phyloP scores from a whole-genome alignment of 2,329 filamentous ascomycete species.

The Pleurostoma richardsiae region DNA sequence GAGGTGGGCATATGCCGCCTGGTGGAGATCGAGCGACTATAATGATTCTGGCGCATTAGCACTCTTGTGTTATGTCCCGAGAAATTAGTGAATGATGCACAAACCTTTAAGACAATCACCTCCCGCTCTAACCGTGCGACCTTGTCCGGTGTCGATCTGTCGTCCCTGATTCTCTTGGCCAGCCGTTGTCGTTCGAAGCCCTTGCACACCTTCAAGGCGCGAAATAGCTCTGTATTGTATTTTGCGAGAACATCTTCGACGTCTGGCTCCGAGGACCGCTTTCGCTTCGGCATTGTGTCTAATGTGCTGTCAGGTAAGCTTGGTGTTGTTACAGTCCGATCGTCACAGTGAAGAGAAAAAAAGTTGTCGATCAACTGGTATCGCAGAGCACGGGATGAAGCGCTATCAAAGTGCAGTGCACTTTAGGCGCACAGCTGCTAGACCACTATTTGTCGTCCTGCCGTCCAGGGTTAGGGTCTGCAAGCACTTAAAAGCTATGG shows the following conservation, averaged over 20 bases:
- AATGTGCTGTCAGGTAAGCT: too few species aligned
- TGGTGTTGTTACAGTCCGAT: too few species aligned
- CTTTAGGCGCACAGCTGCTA: too few species aligned
- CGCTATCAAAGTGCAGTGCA: too few species aligned
- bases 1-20: slow-evolving; percentile 51
- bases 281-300: slow-evolving; percentile 51
- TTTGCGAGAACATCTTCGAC: slow-evolving; percentile 20
- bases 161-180: slow-evolving; percentile 51
- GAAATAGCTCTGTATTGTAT: slow-evolving; percentile 54
- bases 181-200: slow-evolving; percentile 76
- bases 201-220: slow-evolving; percentile 67
- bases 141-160: slow-evolving; percentile 40
- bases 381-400: too few species aligned
- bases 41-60: too few species aligned
- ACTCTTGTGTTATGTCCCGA: too few species aligned
- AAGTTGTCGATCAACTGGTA: too few species aligned
- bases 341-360: too few species aligned
- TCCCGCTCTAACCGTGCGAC: slow-evolving; percentile 58
- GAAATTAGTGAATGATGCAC: slow-evolving; percentile 1
- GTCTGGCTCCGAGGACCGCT: slow-evolving; percentile 38
- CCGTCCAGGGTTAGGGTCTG: neutral
- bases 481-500: slow-evolving; percentile 1
- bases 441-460: too few species aligned
- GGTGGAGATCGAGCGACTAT: slow-evolving; percentile 52
- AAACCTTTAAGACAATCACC: slow-evolving; percentile 49